Evolutionary conservation across 2,329 filamentous ascomycete genomes (phyloP).

Genomic region (Epichloe sp.): DNA sequence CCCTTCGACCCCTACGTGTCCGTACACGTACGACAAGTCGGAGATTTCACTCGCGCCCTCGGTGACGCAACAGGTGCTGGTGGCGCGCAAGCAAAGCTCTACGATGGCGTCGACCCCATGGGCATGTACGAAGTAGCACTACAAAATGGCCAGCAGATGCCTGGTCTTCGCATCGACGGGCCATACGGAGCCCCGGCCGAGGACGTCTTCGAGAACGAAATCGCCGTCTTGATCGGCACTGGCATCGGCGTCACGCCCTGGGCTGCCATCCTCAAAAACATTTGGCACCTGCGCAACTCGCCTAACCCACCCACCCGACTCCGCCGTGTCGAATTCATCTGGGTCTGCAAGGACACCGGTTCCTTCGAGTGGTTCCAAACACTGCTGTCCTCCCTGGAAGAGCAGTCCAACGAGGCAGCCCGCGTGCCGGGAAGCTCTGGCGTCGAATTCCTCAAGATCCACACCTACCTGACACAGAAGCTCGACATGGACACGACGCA

Average conservation of each 20-base stretch:
- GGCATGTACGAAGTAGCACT: slow-evolving; percentile 98
- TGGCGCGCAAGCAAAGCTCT: slow-evolving; percentile 72
- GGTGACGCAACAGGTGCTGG: slow-evolving; percentile 92
- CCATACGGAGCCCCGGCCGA: slow-evolving; percentile 95
- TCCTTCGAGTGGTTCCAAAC: slow-evolving; percentile 99
- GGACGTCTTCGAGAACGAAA: slow-evolving; percentile 91
- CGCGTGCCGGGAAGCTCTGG: slow-evolving; percentile 53
- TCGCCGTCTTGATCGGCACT: slow-evolving; percentile 73
- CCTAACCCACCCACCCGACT: slow-evolving; percentile 84
- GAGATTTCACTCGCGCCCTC: slow-evolving; percentile 90
- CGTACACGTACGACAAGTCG: slow-evolving; percentile 89
- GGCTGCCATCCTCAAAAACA: slow-evolving; percentile 87
- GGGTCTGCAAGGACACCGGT: slow-evolving; percentile 90
- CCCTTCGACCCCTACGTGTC: slow-evolving; percentile 92
- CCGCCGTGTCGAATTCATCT: slow-evolving; percentile 94
- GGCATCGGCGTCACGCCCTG: slow-evolving; percentile 81
- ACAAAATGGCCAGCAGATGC: slow-evolving; percentile 88
- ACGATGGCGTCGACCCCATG: slow-evolving; percentile 80
- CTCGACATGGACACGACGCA: slow-evolving; percentile 85
- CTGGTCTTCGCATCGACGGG: slow-evolving; percentile 76
- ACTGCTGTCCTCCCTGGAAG: slow-evolving; percentile 78
- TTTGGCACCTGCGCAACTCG: slow-evolving; percentile 86
- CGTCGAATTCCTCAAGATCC: slow-evolving; percentile 86
- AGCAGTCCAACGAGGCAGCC: slow-evolving; percentile 62
- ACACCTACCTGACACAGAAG: slow-evolving; percentile 92